Evolutionary conservation across 768 basidiomycete genomes (phyloP).

Genomic region (Lactarius akahatsu): DNA sequence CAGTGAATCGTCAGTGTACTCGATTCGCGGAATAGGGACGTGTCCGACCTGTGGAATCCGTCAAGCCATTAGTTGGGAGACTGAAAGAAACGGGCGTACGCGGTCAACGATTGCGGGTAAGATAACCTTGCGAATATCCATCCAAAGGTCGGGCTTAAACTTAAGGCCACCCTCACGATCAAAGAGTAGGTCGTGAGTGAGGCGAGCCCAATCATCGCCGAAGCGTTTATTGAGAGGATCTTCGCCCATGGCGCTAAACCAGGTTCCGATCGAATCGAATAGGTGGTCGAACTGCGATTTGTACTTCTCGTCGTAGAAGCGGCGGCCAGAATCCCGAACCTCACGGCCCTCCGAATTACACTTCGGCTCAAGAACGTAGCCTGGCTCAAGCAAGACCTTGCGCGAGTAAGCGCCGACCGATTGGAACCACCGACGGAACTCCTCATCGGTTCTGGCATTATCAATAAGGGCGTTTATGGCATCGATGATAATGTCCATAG

Average conservation of each 20-base stretch:
- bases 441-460: constrained; percentile 72
- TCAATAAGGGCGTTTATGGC: constrained; percentile 69
- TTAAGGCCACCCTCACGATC: constrained; percentile 75
- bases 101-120: constrained; percentile 74
- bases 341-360: constrained; percentile 62
- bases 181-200: constrained; percentile 84
- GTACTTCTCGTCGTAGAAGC: constrained; percentile 77
- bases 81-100: constrained; percentile 42
- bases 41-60: constrained; percentile 55
- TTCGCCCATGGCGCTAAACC: constrained; percentile 82
- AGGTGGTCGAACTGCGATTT: constrained; percentile 77
- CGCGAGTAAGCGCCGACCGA: constrained; percentile 61
- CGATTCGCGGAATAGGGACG: constrained; percentile 88
- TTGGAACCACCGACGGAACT: constrained; percentile 72
- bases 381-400: constrained; percentile 73
- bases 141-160: constrained; percentile 89
- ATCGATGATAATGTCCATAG: constrained; percentile 66
- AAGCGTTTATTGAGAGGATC: constrained; percentile 82
- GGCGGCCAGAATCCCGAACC: constrained; percentile 67
- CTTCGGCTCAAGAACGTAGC: constrained; percentile 80
- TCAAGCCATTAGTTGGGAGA: background rate
- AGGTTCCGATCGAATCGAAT: constrained; percentile 66
- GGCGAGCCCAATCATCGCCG: constrained; percentile 77
- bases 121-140: constrained; percentile 81
- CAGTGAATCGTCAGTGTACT: constrained; percentile 84